These are phyloP conservation scores for Tephrocybe sp. DNA, from an alignment of 768 basidiomycete genomes.

Conservation along the genomic window DNA sequence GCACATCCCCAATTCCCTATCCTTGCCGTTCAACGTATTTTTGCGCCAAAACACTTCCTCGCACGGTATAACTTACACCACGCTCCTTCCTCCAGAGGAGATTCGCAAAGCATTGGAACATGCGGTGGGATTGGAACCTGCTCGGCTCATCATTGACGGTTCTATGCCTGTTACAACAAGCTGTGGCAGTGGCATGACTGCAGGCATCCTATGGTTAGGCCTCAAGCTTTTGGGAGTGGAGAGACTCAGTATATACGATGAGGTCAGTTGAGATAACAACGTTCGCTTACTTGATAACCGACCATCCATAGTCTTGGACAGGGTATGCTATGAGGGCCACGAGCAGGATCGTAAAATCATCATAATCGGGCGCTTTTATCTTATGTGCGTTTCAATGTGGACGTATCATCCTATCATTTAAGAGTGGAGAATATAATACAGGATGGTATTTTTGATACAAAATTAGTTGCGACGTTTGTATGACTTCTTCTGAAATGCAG, in stretches of 20 bases:
- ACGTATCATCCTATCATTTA: background rate
- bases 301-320: slow-evolving; percentile 94
- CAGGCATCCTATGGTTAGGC: slow-evolving; percentile 91
- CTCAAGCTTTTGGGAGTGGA: slow-evolving; percentile 66
- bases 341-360: slow-evolving; percentile 56
- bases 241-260: slow-evolving; percentile 82
- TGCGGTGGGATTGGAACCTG: slow-evolving; percentile 58
- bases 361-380: background rate
- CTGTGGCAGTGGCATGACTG: slow-evolving; percentile 99
- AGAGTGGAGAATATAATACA: background rate
- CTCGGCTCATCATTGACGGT: slow-evolving; percentile 58
- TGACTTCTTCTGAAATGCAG: too few species aligned
- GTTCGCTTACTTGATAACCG: too few species aligned
- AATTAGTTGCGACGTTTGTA: background rate
- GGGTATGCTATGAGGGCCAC: slow-evolving; percentile 80
- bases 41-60: slow-evolving; percentile 43
- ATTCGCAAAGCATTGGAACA: slow-evolving; percentile 58
- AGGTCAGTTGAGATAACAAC: slow-evolving; percentile 67
- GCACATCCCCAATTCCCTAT: slow-evolving; percentile 86
- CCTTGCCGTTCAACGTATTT: slow-evolving; percentile 81
- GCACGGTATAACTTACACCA: slow-evolving; percentile 51
- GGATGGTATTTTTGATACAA: background rate
- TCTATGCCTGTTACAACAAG: slow-evolving; percentile 62
- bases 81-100: slow-evolving; percentile 53
- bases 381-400: background rate